Base-by-base conservation (phyloP, 1,284 basidiomycete genomes). In the Cutaneotrichosporon mucoides region DNA sequence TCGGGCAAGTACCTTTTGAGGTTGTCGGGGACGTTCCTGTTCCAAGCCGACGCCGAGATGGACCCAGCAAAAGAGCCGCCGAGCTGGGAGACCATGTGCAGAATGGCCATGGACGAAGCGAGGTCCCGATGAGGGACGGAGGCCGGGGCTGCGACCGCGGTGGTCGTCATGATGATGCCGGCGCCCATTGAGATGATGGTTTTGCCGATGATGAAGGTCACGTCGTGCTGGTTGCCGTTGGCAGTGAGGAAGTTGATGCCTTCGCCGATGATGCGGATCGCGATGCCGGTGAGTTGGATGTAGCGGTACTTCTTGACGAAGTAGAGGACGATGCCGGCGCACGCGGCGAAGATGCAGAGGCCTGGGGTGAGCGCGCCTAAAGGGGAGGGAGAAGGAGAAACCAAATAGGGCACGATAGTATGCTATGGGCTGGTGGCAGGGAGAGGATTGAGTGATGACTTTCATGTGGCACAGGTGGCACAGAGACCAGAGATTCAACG, bases 271-370 rank as follows among this genome's bases (percentile, higher is more conserved):
- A 66, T 59, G 43, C 72, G 64, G 61, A 73, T 63, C 24, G 56
- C 62, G 5, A 73, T 55, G 44, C 72, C 72, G 10, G 56, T 53
- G 24, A 75, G 47, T 62, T 72, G 70, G 45, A 75, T 63, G 41
- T 65, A 69, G 69, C 80, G 80, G 78, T 78, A 82, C 3, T 77
- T 69, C 57, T 79, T 76, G 41, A 76, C 78, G 60, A 69, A 75
- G 24, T 76, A 67, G 62, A 73, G 68, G 45, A 79, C 62, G 5
- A 76, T 47, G 8, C 79, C 81, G 6, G 76, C 77, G n/a, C 11
- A 73, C 16, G 68, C 57, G 24, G 72, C 74, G 60, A 79, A 77
- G 52, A 72, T 53, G 63, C 75, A 79, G 4, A 80, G 70, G 24
- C 24, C 43, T 44, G 13, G 5, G 3, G 43, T 44, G 13, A 44